A percentile compares a stretch with the other conserved stretches of the same genome.
These are phyloP conservation scores for Colletotrichum viniferum DNA, from an alignment of 2,329 filamentous ascomycete genomes.

Conservation along the genomic window DNA sequence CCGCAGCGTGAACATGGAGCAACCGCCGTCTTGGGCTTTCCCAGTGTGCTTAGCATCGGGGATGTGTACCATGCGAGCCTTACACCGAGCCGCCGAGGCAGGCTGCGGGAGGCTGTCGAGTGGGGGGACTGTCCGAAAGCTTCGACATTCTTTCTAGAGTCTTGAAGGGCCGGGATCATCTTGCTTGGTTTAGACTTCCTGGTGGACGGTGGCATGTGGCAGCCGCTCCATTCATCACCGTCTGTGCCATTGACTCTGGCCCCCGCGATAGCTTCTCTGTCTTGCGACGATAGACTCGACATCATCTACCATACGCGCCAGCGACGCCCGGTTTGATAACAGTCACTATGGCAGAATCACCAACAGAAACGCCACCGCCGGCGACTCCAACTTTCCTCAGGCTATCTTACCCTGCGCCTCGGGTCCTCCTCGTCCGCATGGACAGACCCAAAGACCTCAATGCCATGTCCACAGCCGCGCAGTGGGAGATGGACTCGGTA, in stretches of 20 bases:
- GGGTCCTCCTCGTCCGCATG: constrained; percentile 44
- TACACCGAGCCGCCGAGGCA: neutral
- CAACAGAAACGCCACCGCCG: constrained; percentile 35
- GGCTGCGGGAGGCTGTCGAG: neutral
- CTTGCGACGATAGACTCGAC: neutral
- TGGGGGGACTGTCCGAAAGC: neutral
- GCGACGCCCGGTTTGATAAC: neutral
- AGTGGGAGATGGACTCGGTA: constrained; percentile 45
- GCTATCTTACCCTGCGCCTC: constrained; percentile 43
- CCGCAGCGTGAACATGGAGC: neutral
- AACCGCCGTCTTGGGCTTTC: neutral
- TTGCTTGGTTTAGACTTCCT: neutral
- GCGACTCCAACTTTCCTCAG: constrained; percentile 35
- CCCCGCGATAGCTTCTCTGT: neutral
- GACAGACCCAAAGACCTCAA: constrained; percentile 43
- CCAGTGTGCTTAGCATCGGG: neutral
- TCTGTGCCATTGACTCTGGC: neutral
- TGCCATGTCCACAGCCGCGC: constrained; percentile 43
- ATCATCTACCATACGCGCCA: neutral
- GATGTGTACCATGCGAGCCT: neutral
- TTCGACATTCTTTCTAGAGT: neutral
- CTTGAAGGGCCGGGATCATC: neutral
- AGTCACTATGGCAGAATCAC: constrained; percentile 1
- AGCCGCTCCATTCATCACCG: neutral
- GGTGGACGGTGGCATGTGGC: neutral